Base-by-base conservation (phyloP, 257 asterid genomes). In the Cynanchum wilfordii region DNA sequence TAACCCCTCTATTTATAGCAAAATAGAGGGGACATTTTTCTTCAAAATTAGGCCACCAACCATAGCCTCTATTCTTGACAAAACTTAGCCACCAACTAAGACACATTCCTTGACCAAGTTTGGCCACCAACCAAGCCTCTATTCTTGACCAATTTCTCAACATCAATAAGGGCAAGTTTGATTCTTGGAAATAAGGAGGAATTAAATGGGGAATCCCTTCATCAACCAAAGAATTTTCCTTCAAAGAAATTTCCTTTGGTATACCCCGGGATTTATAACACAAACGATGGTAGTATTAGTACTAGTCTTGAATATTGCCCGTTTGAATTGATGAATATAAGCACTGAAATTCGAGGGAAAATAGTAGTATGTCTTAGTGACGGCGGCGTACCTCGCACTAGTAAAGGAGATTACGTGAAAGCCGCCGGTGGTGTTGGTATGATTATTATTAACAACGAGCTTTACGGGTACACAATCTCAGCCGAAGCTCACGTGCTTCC, bases 401-500 rank as follows among this genome's bases (percentile, higher is more conserved):
- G 3, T n/a, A 71, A 77, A 29, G 77, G 59, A 29, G 44, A 42
- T 49, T 19, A 40, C 30, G 54, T 72, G 30, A 33, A 66, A 29
- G 19, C 19, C 15, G 74, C 47, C 20, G 80, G 81, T 27, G 81
- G 57, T 1, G 58, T 67, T 6, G 71, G 74, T 9, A 72, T 77
- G 77, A 72, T 77, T 66, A 19, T 77, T 1, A 50, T 66, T n/a
- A 77, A 77, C 55, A 8, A 49, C 2, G 1, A 60, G 29, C 0
- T 7, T 0, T 8, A 47, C 7, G 77, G 66, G 8, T 44, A 71
- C 16, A 36, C 47, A 3, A 54, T 47, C 3, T 15, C 27, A 25
- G 50, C 69, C 7, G 40, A 44, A 1, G 63, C 54, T 55, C 77
- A 71, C n/a, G 68, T 71, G 17, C 69, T 77, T 47, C 80, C 80